These are phyloP conservation scores for Mesotaenium endlicherianum DNA, from an alignment of 139 green algal species.

Conservation along the genomic window DNA sequence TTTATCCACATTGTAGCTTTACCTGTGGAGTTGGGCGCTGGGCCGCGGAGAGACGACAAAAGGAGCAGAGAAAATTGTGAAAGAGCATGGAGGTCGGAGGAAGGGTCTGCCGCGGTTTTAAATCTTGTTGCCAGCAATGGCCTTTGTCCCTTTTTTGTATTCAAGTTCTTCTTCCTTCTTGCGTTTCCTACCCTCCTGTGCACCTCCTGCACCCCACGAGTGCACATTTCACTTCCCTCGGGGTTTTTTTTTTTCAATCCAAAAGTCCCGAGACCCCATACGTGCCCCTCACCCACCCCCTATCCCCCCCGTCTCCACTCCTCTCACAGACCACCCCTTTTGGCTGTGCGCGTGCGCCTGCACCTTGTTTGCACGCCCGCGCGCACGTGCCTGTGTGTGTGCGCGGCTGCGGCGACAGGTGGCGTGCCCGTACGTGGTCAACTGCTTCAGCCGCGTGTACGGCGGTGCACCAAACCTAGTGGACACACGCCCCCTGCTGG, in stretches of 20 bases:
- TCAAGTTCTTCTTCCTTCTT: neutral
- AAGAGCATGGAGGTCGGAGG: neutral
- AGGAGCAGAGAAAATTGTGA: no score
- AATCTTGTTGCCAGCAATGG: neutral
- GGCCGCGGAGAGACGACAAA: no score
- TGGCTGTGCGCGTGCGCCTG: neutral
- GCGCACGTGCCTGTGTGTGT: neutral
- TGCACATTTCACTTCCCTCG: neutral
- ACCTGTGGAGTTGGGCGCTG: no score
- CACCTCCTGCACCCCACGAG: neutral
- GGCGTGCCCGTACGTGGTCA: constrained; percentile 9
- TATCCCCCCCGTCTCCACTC: neutral
- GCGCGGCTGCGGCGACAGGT: neutral
- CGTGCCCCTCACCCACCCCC: neutral
- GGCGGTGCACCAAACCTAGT: neutral
- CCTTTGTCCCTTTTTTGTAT: neutral
- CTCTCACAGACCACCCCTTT: constrained; percentile 4
- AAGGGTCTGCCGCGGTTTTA: neutral
- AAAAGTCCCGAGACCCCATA: neutral
- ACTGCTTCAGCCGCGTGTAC: constrained; percentile 39
- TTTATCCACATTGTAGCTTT: no score
- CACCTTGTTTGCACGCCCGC: neutral
- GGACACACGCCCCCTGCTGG: neutral
- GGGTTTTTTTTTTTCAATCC: neutral
- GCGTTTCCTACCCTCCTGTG: neutral